Conservation (phyloP, 2,329 filamentous ascomycete genomes). For the Hymenotorrendiella dingleyae region DNA sequence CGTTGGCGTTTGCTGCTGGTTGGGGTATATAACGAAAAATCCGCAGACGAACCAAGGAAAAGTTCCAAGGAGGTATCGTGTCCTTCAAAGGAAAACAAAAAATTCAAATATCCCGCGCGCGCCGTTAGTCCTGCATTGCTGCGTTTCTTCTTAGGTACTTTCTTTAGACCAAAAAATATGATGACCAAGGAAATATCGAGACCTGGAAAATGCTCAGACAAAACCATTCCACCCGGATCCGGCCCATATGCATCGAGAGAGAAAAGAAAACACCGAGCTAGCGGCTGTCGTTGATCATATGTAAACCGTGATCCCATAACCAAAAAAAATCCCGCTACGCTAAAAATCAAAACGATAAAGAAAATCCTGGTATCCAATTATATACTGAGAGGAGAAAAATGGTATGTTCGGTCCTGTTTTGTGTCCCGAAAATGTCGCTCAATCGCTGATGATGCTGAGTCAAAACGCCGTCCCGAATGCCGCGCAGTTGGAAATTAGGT, state of each 20-base stretch:
- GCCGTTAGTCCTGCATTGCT: conserved; percentile 55
- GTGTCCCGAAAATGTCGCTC: conserved; percentile 27
- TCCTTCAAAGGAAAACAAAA: conserved; percentile 21
- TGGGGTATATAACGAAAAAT: conserved; percentile 16
- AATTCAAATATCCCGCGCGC: conserved; percentile 30
- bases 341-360: conserved; percentile 33
- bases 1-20: neutral
- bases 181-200: conserved; percentile 10
- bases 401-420: conserved; percentile 18
- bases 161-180: too few species aligned
- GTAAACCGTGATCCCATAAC: conserved; percentile 40
- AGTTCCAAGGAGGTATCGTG: conserved; percentile 18
- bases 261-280: conserved; percentile 29
- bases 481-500: conserved; percentile 16
- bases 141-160: conserved; percentile 40
- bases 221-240: conserved; percentile 27
- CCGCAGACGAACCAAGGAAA: conserved; percentile 26
- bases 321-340: conserved; percentile 35
- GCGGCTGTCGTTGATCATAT: conserved; percentile 36
- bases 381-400: conserved; percentile 24
- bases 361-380: conserved; percentile 30
- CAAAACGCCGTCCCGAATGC: conserved; percentile 24
- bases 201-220: conserved; percentile 28
- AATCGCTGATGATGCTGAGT: conserved; percentile 27
- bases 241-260: conserved; percentile 26